Percentiles rank a stretch among this genome's conserved stretches.
Evolutionary conservation across 1,284 basidiomycete species (phyloP).

Genomic region (Rhodotorula sp.): DNA sequence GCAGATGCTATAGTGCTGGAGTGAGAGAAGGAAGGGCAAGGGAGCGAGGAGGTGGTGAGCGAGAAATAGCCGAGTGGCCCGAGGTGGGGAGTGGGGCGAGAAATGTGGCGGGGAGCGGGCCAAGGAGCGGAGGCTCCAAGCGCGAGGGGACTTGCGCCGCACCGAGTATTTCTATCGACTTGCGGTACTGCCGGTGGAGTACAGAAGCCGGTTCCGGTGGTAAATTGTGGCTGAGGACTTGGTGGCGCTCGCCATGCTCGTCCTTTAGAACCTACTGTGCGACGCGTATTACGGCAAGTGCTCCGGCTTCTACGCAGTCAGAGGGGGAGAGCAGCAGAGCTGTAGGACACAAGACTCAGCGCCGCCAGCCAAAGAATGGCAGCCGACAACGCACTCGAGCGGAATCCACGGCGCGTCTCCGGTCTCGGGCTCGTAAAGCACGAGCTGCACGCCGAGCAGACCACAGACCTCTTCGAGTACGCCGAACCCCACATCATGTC

Average conservation of each 20-base stretch:
- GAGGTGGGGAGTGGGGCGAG: slow-evolving; percentile 5
- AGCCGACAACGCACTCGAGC: not conserved
- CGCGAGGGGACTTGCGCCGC: not conserved
- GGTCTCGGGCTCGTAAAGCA: not conserved
- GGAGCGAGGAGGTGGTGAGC: not conserved
- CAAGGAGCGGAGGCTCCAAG: not conserved
- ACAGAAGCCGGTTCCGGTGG: too few species aligned
- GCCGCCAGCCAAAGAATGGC: not conserved
- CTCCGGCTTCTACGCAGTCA: too few species aligned
- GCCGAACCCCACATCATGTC: not conserved
- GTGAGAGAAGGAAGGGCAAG: not conserved
- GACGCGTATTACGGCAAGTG: too few species aligned
- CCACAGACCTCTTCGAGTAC: slow-evolving; percentile 4
- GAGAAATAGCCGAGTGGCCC: not conserved
- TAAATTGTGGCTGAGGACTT: too few species aligned
- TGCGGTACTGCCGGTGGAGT: too few species aligned
- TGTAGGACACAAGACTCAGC: not conserved
- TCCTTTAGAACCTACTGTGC: too few species aligned
- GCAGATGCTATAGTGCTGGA: not conserved
- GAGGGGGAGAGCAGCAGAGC: not conserved
- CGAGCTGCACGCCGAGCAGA: not conserved
- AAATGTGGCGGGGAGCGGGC: not conserved
- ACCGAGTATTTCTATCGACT: not conserved
- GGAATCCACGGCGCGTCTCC: not conserved
- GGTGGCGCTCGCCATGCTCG: too few species aligned